Base-by-base conservation (phyloP, 805 yeast genomes). In the Metschnikowia bowlesiae region DNA sequence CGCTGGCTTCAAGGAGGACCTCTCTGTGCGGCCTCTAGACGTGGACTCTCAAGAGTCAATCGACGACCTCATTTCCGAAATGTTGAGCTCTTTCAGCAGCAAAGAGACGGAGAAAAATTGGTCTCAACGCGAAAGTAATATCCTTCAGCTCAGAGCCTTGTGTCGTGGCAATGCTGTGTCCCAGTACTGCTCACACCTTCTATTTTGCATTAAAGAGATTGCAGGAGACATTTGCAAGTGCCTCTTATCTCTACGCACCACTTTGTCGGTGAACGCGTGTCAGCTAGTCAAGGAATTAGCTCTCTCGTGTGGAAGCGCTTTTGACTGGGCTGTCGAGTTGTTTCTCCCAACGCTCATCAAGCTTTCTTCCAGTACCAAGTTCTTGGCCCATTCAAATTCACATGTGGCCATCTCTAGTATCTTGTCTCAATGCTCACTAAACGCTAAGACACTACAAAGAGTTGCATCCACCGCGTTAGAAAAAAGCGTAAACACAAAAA, bases 61-160 rank as follows among this genome's bases (percentile, higher is more conserved):
- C 13, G 43, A 54, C 33, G 52, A 49, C 13, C 47, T 54, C 4
- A 30, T 65, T 5, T 48, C 58, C 8, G 63, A 55, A 1, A 49
- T 64, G 39, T 9, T 41, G 1, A 66, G 69, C 1, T 56, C 58
- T 11, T 90, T 92, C 59, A 78, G 74, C 8, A 86, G 85, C 5
- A 74, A 85, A 60, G 99, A 94, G 64, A 86, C 96, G 0, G 99
- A 94, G 62, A 76, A 77, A 51, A 94, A 94, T 63, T 94, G 99
- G 99, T 67, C 73, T 22, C 57, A 60, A 0, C 76, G 99, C 61
- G 96, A 91, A 58, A 75, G 78, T 47, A 71, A 71, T 45, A 77
- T 89, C 2, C 59, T 78, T 1, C 75, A 74, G 44, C 60, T 89
- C 33, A 75, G 97, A 50, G 71, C 78, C 1, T 66, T 85, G 4